Percentiles rank a stretch among this genome's conserved stretches.
Conservation (phyloP, 805 yeast genomes). For the Wickerhamiella alocasiicola region DNA sequence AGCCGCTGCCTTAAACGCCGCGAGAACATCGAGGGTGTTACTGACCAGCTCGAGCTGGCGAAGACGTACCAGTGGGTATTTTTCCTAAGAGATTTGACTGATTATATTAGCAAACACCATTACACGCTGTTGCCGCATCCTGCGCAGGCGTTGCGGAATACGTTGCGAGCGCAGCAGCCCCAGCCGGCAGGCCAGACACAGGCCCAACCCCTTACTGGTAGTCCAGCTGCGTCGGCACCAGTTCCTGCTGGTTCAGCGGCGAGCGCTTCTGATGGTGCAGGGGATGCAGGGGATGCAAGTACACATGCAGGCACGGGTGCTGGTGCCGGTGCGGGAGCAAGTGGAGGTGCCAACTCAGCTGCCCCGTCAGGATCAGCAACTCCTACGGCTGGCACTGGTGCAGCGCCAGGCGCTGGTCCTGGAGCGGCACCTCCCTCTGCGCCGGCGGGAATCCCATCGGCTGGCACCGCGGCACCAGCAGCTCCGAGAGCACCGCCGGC, state of each 20-base stretch:
- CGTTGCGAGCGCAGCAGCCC: slow-evolving; percentile 11
- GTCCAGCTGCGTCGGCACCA: neutral
- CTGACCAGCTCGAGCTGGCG: slow-evolving; percentile 40
- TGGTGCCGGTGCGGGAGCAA: neutral
- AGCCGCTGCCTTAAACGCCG: slow-evolving; percentile 61
- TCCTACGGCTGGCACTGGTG: neutral
- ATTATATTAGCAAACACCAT: slow-evolving; percentile 53
- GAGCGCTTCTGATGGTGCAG: no score
- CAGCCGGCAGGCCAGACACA: slow-evolving; percentile 3
- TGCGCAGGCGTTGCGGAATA: slow-evolving; percentile 4
- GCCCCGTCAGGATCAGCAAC: neutral
- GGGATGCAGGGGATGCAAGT: no score
- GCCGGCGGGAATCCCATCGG: no score
- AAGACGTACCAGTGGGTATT: slow-evolving; percentile 77
- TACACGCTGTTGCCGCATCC: slow-evolving; percentile 16
- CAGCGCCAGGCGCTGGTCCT: neutral
- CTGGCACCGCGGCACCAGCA: no score
- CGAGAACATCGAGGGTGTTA: slow-evolving; percentile 38
- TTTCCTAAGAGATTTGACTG: slow-evolving; percentile 66
- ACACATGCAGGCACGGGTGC: no score
- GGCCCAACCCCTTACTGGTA: no score
- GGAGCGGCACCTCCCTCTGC: neutral
- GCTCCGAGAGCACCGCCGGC: neutral
- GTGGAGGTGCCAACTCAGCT: neutral
- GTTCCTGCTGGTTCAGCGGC: neutral